Evolutionary conservation across 164 flowering plant genomes (phyloP), one percentile per base, ranked within the genome.

Genomic region (Tetrastigma voinierianum): DNA sequence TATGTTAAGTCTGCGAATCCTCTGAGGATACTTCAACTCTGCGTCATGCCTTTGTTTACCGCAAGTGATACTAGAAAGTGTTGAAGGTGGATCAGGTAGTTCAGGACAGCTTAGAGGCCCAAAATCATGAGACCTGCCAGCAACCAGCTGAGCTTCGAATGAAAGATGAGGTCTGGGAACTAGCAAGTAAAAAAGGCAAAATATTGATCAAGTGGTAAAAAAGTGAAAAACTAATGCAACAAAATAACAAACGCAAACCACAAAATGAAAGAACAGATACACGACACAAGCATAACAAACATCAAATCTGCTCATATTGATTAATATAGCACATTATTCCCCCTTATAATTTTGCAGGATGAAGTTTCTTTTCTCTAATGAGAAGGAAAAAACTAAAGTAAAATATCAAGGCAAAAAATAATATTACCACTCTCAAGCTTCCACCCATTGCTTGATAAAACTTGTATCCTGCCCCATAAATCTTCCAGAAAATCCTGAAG

Each of bases 131-230:
- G 93, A 87, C 64, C 83, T 90, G 59, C 96, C 99, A 82, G 86
- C 84, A 23, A 96, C 95, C 25, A 96, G 82, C 72, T 91, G 99
- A 69, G 99, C 95, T 82, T 96, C 99, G 84, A 92, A 96, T 17
- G 88, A 78, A 46, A 96, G 91, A 61, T 96, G 96, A 60, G 98
- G 98, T 72, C 93, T 88, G 16, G 93, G 95, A 73, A 93, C 98
- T 95, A 72, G 15, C 53, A 78, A 70, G 48, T 46, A 32, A 53
- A 18, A 67, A 52, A 52, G 59, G 44, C 2, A 17, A 11, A 58
- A 44, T 17, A 45, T 21, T 12, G 24, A 32, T 43, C 45, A 57
- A 51, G 44, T 16, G 32, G 55, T 4, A 16, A 46, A 18, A 12
- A 1, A 21, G 44, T 48, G 21, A 62, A 48, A 32, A n/a, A 25